Conservation (phyloP, 2,329 filamentous ascomycete genomes). For the Penicillium sp. region DNA sequence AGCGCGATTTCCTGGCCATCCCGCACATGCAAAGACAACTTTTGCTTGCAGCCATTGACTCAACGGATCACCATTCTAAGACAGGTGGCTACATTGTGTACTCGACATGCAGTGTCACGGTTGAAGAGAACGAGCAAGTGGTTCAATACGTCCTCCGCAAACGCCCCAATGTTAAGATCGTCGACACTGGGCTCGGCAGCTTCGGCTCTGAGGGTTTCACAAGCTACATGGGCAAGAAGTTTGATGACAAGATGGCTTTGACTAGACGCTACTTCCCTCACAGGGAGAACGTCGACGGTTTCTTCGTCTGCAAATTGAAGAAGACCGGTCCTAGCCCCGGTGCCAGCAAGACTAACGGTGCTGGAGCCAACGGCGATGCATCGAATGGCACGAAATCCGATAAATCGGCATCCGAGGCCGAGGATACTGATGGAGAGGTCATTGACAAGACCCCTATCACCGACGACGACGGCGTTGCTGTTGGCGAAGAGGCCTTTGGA, state of each 20-base stretch:
- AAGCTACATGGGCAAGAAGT: conserved; percentile 84
- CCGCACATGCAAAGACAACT: conserved; percentile 95
- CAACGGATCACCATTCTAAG: conserved; percentile 83
- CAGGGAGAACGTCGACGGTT: conserved; percentile 92
- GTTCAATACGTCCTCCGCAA: conserved; percentile 90
- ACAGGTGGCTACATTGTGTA: conserved; percentile 95
- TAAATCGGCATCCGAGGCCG: conserved; percentile 14
- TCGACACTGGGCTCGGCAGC: conserved; percentile 75
- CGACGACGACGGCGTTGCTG: conserved; percentile 31
- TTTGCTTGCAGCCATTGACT: conserved; percentile 88
- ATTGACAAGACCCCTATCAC: conserved; percentile 68
- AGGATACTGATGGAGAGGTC: conserved; percentile 39
- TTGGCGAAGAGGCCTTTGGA: conserved; percentile 58
- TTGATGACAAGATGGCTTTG: conserved; percentile 78
- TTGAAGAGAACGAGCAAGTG: conserved; percentile 91
- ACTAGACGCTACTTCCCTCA: conserved; percentile 87
- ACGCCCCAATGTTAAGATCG: conserved; percentile 88
- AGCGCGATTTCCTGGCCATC: conserved; percentile 87
- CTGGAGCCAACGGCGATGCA: no score
- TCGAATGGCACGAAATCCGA: conserved; percentile 19
- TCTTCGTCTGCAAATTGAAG: conserved; percentile 97
- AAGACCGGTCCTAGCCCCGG: conserved; percentile 74
- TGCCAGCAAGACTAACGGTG: conserved; percentile 17
- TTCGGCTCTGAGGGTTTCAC: conserved; percentile 94
- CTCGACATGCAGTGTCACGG: conserved; percentile 90